A percentile compares a stretch with the other conserved stretches of the same genome.
Evolutionary conservation across 2,329 filamentous ascomycete genomes (phyloP).

Genomic region (Onygenales sp.): DNA sequence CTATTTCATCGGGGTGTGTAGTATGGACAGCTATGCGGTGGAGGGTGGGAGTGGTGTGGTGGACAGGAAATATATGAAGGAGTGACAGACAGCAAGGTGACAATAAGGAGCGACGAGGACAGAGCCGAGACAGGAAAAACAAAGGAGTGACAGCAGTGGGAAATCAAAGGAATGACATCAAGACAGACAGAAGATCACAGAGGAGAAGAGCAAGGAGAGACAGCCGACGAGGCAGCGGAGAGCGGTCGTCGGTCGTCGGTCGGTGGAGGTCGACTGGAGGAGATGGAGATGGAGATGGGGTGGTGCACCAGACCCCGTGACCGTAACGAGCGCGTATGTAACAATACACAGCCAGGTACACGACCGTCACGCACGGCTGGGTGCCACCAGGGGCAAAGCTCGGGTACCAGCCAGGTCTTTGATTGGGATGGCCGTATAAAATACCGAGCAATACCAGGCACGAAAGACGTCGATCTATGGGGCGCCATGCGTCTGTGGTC

Average conservation of each 20-base stretch:
- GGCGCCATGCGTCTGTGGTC: background rate
- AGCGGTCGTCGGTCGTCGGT: background rate
- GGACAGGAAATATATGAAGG: conserved; percentile 11
- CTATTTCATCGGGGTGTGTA: conserved; percentile 11
- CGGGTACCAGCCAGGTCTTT: background rate
- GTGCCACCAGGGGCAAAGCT: background rate
- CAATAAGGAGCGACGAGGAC: conserved; percentile 8
- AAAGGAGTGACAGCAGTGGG: conserved; percentile 9
- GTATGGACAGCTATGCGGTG: conserved; percentile 3
- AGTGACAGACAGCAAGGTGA: conserved; percentile 1
- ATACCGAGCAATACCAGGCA: background rate
- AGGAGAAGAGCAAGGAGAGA: conserved; percentile 13
- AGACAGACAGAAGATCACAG: conserved; percentile 12
- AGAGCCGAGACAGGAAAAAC: conserved; percentile 11
- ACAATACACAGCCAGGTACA: background rate
- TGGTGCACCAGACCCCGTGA: too few species aligned
- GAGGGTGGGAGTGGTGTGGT: background rate
- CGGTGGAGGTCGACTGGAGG: too few species aligned
- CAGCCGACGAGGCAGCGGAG: conserved; percentile 10
- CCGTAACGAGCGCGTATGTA: background rate
- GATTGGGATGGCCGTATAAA: background rate
- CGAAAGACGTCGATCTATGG: conserved; percentile 1
- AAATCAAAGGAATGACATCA: conserved; percentile 4
- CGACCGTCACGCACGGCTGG: background rate
- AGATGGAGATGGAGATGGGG: too few species aligned